Base-by-base conservation (phyloP, 139 green algal species). In the Chlamydomonas sp. region DNA sequence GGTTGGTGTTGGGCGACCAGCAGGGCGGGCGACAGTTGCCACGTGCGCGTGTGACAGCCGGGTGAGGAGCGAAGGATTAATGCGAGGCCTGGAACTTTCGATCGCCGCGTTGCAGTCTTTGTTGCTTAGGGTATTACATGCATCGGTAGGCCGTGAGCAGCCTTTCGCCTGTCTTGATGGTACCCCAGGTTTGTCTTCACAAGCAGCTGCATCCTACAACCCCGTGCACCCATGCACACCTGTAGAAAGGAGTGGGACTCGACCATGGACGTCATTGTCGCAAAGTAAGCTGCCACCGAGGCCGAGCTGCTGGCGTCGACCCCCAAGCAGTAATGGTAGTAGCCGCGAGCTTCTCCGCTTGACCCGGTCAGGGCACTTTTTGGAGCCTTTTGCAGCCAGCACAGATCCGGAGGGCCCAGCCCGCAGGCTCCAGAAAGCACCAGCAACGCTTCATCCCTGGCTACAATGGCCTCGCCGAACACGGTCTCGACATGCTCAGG, bases 261-360 rank as follows among this genome's bases (percentile, higher is more conserved):
- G 9, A 93, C 85, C 59, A 78, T 73, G 8, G 89, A 79, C 0
- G 77, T 93, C 5, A 96, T 78, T 18, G 87, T 76, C 4, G 94
- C 93, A 91, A 96, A 96, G 80, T 96, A 96, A 0, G 93, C 93
- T 2, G 93, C 92, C 0, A 95, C 85, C 7, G 93, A 91, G 14
- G 93, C 93, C 14, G 77, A 89, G 58, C 81, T 91, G 0, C 87
- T 93, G 6, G 94, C 90, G 64, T 95, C 91, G 0, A 91, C 75
- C 20, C 94, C 94, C 4, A 95, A 78, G 1, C 92, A 81, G 63
- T 88, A 91, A 71, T 96, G 93, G 68, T 93, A 96, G 76, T 93
- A 95, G 15, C 94, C 94, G n/a, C 89, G 83, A 2, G 90, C 75
- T 9, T 93, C 88, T 61, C 75, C 84, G 2, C 66, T 83, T 9